A percentile compares a stretch with the other conserved stretches of the same genome.
Conservation (phyloP, 495 filamentous ascomycete genomes). For the Ramalina intermedia region DNA sequence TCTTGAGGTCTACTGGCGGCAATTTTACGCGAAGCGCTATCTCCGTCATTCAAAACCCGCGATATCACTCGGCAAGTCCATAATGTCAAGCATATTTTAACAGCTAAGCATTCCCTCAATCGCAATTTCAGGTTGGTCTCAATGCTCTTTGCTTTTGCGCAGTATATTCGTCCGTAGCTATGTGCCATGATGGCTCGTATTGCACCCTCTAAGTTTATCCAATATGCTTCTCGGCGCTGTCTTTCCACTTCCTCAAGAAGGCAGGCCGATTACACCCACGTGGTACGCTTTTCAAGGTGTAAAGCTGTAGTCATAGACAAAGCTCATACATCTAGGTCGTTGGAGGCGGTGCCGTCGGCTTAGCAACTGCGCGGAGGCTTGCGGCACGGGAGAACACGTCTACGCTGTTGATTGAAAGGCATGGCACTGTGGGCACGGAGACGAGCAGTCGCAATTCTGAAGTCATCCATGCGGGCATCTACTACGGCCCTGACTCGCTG, state of each 20-base stretch:
- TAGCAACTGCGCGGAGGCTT: conserved; percentile 71
- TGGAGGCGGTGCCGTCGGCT: conserved; percentile 80
- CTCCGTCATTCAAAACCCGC: no score
- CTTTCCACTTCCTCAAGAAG: neutral
- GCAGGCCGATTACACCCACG: conserved; percentile 2
- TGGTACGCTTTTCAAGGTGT: neutral
- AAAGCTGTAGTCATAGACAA: neutral
- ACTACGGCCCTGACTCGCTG: conserved; percentile 63
- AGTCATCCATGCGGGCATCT: conserved; percentile 92
- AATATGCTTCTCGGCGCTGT: neutral
- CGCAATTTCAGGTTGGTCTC: no score
- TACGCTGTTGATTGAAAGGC: conserved; percentile 73
- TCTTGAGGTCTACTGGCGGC: neutral
- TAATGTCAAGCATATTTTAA: no score
- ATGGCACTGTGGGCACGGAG: conserved; percentile 68
- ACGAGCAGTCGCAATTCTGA: conserved; percentile 90
- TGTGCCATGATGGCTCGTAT: neutral
- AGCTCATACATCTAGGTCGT: conserved; percentile 46
- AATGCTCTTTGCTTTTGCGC: no score
- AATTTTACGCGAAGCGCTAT: conserved; percentile 2
- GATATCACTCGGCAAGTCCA: no score
- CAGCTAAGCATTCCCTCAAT: no score
- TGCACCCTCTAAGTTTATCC: neutral
- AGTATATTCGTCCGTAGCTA: no score
- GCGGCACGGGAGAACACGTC: conserved; percentile 45